Base-by-base conservation (phyloP, 2,329 filamentous ascomycete species). In the Diaporthe sp. region DNA sequence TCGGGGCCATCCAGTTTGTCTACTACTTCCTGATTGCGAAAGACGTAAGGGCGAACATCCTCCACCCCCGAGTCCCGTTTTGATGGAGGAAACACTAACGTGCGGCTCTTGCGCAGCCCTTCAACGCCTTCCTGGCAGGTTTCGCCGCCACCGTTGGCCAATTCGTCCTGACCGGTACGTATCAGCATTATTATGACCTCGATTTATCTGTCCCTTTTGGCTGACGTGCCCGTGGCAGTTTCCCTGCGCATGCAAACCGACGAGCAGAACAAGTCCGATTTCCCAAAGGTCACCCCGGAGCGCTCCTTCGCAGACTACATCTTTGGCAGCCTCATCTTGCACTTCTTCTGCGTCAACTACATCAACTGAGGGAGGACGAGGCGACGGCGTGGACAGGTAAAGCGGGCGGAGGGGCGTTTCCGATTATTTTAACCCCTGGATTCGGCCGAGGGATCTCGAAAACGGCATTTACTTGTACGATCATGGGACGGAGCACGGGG, bases 271-370 rank as follows among this genome's bases (percentile, higher is more conserved):
- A 94, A 94, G 87, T 86, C 85, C 76, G 94, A 97, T 74, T 97
- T 97, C 82, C 90, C 90, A 76, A 89, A 88, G 68, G 92, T 96
- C 77, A 96, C 94, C 74, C 93, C 94, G 79, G 95, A 98, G 86
- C 91, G 95, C 93, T 96, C 97, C 53, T 99, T 99, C 85, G 96
- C 97, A 82, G 97, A 99, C 87, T 99, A 94, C 83, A 90, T 99
- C 76, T 95, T 98, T 80, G 97, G 96, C 84, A 98, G 96, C 85
- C 85, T 99, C 84, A 95, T 98, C 83, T 87, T 98, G 84, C 97
- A 99, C 88, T 98, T 98, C 88, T 99, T 99, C 90, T 98, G 96
- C 86, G 92, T 98, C 84, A 99, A 99, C 90, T 99, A 99, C 86
- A 98, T 99, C 88, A 99, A 99, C 90, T 99, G 89, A 88, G 79